Base-by-base conservation (phyloP, 163 green algal genomes). In the Trebouxiophyceae sp. region DNA sequence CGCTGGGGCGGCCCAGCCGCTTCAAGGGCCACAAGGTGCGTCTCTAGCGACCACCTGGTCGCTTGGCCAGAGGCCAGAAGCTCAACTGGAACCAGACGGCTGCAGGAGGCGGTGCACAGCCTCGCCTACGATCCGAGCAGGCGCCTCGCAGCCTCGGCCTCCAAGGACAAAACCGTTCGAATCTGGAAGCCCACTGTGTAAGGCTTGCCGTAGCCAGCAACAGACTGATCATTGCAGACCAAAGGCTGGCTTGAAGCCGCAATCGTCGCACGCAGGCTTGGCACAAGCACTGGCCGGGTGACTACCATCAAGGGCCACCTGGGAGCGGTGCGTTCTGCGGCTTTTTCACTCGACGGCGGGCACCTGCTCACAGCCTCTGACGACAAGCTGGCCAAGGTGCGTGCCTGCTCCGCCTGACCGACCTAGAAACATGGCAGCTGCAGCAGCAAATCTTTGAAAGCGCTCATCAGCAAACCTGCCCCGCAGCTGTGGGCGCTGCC, bases 321-420 rank as follows among this genome's bases (percentile, higher is more conserved):
- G 1, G 88, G 78, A 59, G 86, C 86, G 1, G 88, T 96, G 28
- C 82, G 89, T 1, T 81, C 75, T 59, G 86, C 93, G 22, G 58
- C 55, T 5, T 96, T 96, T 65, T 89, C 84, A 22, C 46, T 60
- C 2, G 83, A 95, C 68, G 89, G 89, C 54, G 74, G 71, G 44
- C 79, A 82, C 67, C 83, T 96, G 31, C 67, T 90, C 31, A 88
- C 87, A 23, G 80, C 67, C 47, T 83, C 81, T 19, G 89, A 96
- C 70, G 89, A 96, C 75, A 96, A 96, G 70, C 92, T 82, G 4
- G 69, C 93, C 56, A 96, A 96, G 85, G 82, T 86, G 39, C 1
- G 50, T 3, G 16, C 16, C 39, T 33, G 32, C 31, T 69, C 60
- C n/a, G 3, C 27, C 30, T 1, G 33, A 16, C 1, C 2, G 30